phyloP scores from a whole-genome alignment of 345 rosid species.

The Microcos paniculata region DNA sequence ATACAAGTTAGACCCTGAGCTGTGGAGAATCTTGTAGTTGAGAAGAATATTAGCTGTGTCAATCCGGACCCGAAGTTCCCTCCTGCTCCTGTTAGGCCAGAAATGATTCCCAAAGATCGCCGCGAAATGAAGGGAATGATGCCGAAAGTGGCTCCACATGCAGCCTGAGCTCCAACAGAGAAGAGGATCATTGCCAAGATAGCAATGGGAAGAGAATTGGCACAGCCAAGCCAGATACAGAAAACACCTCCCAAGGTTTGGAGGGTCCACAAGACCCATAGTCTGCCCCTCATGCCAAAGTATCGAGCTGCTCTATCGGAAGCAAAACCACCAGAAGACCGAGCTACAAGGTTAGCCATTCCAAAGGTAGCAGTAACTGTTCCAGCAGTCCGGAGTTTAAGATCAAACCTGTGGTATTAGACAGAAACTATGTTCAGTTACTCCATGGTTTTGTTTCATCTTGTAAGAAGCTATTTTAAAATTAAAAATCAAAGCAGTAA shows the following conservation, averaged over 20 bases:
- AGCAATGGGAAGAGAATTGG: slow-evolving; percentile 61
- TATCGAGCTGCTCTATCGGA: slow-evolving; percentile 52
- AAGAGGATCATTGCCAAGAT: slow-evolving; percentile 68
- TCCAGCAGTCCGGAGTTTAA: slow-evolving; percentile 72
- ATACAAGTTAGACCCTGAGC: slow-evolving; percentile 57
- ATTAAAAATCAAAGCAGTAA: no score
- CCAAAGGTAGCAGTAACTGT: slow-evolving; percentile 75
- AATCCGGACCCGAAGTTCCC: slow-evolving; percentile 81
- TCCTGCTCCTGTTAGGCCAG: slow-evolving; percentile 74
- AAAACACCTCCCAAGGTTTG: slow-evolving; percentile 72
- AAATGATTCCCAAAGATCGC: slow-evolving; percentile 72
- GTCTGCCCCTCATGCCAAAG: slow-evolving; percentile 80
- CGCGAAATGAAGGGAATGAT: slow-evolving; percentile 74
- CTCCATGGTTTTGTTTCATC: background rate
- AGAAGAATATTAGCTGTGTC: slow-evolving; percentile 69
- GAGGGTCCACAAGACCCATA: slow-evolving; percentile 73
- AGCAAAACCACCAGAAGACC: slow-evolving; percentile 76
- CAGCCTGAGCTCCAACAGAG: slow-evolving; percentile 74
- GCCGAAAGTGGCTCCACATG: slow-evolving; percentile 83
- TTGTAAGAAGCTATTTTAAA: background rate
- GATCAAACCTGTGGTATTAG: slow-evolving; percentile 45
- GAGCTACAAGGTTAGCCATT: slow-evolving; percentile 71
- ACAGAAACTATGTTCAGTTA: background rate
- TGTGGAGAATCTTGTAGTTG: slow-evolving; percentile 50
- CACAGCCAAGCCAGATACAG: slow-evolving; percentile 70